Evolutionary conservation across 75 land plant species (phyloP).

Genomic region (Sequoia sempervirens): DNA sequence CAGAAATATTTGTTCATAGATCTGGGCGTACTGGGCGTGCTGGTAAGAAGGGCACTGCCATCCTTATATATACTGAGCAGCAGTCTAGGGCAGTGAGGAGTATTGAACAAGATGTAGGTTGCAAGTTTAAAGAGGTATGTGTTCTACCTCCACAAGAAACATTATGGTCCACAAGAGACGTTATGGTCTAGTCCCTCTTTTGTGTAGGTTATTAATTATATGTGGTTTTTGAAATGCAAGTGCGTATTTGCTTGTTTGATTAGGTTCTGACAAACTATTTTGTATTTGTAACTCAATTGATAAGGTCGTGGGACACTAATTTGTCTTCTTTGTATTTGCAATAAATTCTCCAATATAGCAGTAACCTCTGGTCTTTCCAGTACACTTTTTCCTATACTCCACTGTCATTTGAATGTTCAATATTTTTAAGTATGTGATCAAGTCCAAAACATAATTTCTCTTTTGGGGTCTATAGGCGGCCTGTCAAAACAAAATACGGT

Average conservation of each 20-base stretch:
- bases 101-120: constrained; percentile 61
- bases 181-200: not conserved
- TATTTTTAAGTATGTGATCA: not conserved
- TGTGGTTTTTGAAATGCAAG: not conserved
- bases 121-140: constrained; percentile 49
- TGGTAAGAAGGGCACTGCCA: constrained; percentile 67
- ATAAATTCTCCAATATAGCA: not conserved
- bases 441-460: not conserved
- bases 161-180: not conserved
- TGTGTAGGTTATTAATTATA: too few species aligned
- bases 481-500: not conserved
- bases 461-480: not conserved
- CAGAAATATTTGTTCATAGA: constrained; percentile 79
- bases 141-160: not conserved
- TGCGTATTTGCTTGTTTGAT: not conserved
- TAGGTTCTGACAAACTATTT: not conserved
- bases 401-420: not conserved
- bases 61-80: constrained; percentile 42
- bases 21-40: constrained; percentile 84
- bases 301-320: not conserved
- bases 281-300: not conserved
- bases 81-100: constrained; percentile 27
- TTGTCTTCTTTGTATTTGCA: not conserved
- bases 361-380: not conserved
- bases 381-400: not conserved